These are phyloP conservation scores for Zymoseptoria ardabiliae DNA, from an alignment of 2,329 filamentous ascomycete species.

Conservation along the genomic window DNA sequence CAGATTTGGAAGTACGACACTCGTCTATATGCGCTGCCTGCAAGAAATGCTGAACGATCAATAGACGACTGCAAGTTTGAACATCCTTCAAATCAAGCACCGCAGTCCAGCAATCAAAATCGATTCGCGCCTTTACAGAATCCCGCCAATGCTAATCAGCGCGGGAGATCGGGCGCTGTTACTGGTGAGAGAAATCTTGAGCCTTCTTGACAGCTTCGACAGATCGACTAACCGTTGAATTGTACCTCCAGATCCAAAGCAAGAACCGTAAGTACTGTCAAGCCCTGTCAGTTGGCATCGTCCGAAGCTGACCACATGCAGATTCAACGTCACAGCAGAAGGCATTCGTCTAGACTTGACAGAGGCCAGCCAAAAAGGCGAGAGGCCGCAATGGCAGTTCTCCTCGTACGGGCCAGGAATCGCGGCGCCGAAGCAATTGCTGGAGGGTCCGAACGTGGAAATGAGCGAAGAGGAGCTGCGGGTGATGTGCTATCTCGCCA, in stretches of 20 bases:
- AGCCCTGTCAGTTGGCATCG: not conserved
- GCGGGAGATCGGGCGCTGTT: constrained; percentile 18
- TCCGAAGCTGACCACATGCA: constrained; percentile 16
- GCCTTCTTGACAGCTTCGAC: not conserved
- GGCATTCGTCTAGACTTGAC: constrained; percentile 43
- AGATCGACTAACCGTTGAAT: not conserved
- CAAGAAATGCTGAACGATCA: constrained; percentile 1
- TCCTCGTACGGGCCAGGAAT: constrained; percentile 76
- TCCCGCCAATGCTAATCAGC: constrained; percentile 21
- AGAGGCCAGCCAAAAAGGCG: constrained; percentile 53
- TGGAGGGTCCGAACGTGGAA: constrained; percentile 68
- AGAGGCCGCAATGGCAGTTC: constrained; percentile 75
- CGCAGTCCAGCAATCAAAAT: constrained; percentile 35
- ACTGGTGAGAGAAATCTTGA: constrained; percentile 7
- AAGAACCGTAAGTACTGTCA: not conserved
- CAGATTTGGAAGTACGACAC: constrained; percentile 53
- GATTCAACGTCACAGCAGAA: constrained; percentile 50
- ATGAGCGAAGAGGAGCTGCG: constrained; percentile 85
- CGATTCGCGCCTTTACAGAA: constrained; percentile 50
- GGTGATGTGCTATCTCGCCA: constrained; percentile 60
- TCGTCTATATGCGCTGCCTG: not conserved
- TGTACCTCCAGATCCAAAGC: not conserved
- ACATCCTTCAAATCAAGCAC: constrained; percentile 44
- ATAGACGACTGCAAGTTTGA: constrained; percentile 53
- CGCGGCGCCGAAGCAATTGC: constrained; percentile 72